Evolutionary conservation across 2,329 filamentous ascomycete species (phyloP).

Genomic region (Hymenoscyphus occultus): DNA sequence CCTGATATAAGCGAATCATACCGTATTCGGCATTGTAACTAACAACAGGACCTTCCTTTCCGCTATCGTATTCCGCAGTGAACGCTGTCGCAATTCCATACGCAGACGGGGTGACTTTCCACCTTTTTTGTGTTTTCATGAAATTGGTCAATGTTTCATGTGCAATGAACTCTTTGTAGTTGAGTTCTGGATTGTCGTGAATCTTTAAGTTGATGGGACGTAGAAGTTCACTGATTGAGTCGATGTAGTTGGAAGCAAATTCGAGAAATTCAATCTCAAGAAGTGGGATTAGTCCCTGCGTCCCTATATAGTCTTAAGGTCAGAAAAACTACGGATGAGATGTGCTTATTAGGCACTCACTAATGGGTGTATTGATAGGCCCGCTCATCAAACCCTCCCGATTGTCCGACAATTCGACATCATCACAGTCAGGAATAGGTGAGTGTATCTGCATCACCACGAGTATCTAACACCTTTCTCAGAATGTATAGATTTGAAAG

Average conservation of each 20-base stretch:
- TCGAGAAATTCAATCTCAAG: conserved; percentile 27
- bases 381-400: neutral
- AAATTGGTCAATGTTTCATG: conserved; percentile 50
- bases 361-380: neutral
- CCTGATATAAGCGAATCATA: conserved; percentile 19
- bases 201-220: conserved; percentile 48
- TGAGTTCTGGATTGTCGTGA: conserved; percentile 49
- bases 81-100: conserved; percentile 53
- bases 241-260: conserved; percentile 40
- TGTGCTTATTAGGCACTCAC: neutral
- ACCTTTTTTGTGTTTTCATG: conserved; percentile 42
- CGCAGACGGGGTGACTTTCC: conserved; percentile 50
- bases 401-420: neutral
- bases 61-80: conserved; percentile 41
- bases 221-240: conserved; percentile 40
- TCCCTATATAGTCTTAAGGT: neutral
- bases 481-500: neutral
- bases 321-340: neutral
- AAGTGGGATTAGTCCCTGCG: neutral
- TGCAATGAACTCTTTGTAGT: conserved; percentile 50
- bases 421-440: neutral
- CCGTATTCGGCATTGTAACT: conserved; percentile 47
- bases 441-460: neutral
- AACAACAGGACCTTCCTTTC: conserved; percentile 45
- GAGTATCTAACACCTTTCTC: neutral